Evolutionary conservation across 106 monocot genomes (phyloP).

Genomic region (Narthecium ossifragum): DNA sequence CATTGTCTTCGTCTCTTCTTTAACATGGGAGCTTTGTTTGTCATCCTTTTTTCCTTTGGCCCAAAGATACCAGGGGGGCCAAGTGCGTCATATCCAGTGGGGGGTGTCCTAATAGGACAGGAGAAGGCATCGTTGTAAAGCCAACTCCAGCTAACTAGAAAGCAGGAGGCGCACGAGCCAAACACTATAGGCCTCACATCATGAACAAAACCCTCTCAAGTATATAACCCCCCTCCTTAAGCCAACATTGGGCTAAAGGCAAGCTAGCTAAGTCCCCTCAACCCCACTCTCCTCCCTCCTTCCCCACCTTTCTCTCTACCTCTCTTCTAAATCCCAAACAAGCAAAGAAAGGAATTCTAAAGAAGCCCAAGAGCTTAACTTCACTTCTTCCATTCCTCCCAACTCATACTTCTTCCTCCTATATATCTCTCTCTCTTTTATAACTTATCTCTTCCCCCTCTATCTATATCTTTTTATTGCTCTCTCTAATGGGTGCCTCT

Average conservation of each 20-base stretch:
- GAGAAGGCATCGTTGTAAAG: conserved; percentile 45
- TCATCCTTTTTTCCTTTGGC: too few relatives aligned
- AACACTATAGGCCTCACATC: conserved; percentile 6
- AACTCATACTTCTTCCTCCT: conserved; percentile 2
- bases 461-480: conserved; percentile 6
- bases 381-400: too few relatives aligned
- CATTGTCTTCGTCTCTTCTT: neutral
- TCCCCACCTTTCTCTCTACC: conserved; percentile 4
- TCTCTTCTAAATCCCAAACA: conserved; percentile 18
- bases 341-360: conserved; percentile 52
- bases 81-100: conserved; percentile 1
- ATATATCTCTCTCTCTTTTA: conserved; percentile 12
- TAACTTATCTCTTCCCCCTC: conserved; percentile 1
- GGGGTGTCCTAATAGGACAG: neutral
- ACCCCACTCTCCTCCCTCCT: too few relatives aligned
- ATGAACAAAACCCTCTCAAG: too few relatives aligned
- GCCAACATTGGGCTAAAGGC: conserved; percentile 3
- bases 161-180: conserved; percentile 8
- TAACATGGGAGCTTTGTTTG: neutral
- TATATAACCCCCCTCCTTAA: conserved; percentile 7
- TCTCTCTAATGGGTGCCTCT: conserved; percentile 10
- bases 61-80: neutral
- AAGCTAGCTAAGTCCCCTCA: conserved; percentile 13
- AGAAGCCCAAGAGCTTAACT: too few relatives aligned
- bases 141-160: conserved; percentile 17